A percentile compares a stretch with the other conserved stretches of the same genome.
Conservation (phyloP, 1,284 basidiomycete species). For the Cronartium ribicola region DNA sequence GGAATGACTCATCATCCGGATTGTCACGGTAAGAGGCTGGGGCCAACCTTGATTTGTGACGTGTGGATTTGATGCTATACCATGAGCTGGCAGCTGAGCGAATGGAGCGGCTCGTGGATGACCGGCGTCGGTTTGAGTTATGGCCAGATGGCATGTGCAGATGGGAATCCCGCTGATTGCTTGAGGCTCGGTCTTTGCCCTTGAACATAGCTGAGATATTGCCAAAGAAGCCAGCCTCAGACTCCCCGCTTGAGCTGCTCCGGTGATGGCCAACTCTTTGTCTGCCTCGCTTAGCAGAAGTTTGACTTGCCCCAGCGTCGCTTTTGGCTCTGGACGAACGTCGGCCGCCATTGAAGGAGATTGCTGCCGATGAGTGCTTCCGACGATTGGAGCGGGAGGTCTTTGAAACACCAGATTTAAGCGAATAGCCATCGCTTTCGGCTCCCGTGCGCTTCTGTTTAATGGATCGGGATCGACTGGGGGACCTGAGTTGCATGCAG, state of each 20-base stretch:
- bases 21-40: constrained; percentile 15
- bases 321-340: constrained; percentile 11
- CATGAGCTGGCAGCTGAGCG: constrained; percentile 31
- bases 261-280: not conserved
- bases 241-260: constrained; percentile 7
- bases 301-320: constrained; percentile 17
- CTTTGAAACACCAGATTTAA: constrained; percentile 21
- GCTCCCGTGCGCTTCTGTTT: constrained; percentile 41
- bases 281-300: constrained; percentile 18
- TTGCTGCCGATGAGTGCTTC: not conserved
- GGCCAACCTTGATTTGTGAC: constrained; percentile 36
- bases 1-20: constrained; percentile 39
- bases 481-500: constrained; percentile 45
- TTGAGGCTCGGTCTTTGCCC: constrained; percentile 39
- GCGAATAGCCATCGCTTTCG: constrained; percentile 36
- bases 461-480: constrained; percentile 23
- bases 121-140: constrained; percentile 15
- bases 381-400: constrained; percentile 10
- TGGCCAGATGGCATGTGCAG: not conserved
- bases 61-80: constrained; percentile 19
- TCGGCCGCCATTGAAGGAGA: constrained; percentile 14
- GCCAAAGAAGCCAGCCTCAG: constrained; percentile 38
- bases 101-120: constrained; percentile 27
- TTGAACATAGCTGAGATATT: constrained; percentile 36
- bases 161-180: constrained; percentile 19